These are phyloP conservation scores for Penicillium thymicola DNA, from an alignment of 2,329 filamentous ascomycete genomes.

Conservation along the genomic window DNA sequence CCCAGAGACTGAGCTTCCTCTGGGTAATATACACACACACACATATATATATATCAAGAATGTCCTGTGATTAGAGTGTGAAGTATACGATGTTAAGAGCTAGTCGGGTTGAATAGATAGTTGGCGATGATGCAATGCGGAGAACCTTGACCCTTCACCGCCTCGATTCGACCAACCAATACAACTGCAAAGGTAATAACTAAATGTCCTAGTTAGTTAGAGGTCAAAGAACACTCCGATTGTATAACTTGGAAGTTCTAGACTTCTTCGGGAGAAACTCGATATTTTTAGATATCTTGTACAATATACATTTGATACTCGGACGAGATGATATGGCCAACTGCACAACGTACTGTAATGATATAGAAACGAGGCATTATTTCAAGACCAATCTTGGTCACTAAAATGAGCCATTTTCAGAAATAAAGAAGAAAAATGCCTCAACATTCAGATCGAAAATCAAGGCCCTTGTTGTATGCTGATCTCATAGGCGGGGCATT, in stretches of 20 bases:
- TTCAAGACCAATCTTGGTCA: not conserved
- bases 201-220: not conserved
- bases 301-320: not conserved
- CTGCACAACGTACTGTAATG: not conserved
- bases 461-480: not conserved
- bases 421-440: not conserved
- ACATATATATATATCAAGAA: not conserved
- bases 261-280: not conserved
- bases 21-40: not conserved
- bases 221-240: not conserved
- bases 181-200: not conserved
- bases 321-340: not conserved
- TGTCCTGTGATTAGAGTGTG: not conserved
- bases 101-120: not conserved
- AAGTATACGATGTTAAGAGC: not conserved
- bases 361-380: not conserved
- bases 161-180: slow-evolving; percentile 17
- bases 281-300: not conserved
- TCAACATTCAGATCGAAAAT: slow-evolving; percentile 1
- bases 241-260: not conserved
- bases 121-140: slow-evolving; percentile 20
- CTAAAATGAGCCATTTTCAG: not conserved
- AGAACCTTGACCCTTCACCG: slow-evolving; percentile 18
- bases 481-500: slow-evolving; percentile 4
- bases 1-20: no score